Conservation (phyloP, 495 filamentous ascomycete species). For the Penicillium dipodomyicola region DNA sequence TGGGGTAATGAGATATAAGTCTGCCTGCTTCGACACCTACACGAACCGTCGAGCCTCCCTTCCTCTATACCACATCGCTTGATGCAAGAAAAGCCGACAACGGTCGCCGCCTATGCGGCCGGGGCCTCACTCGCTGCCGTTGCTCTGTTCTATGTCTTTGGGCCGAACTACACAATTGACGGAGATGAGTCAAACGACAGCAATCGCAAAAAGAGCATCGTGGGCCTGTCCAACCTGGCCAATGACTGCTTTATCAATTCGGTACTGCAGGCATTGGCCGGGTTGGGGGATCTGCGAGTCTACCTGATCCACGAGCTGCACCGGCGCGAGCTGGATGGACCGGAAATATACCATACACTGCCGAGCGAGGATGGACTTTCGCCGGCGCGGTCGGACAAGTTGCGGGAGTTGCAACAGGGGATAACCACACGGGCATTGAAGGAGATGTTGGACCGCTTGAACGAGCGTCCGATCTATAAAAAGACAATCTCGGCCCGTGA, state of each 20-base stretch:
- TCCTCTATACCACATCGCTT: constrained; percentile 18
- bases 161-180: constrained; percentile 91
- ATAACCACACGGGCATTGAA: constrained; percentile 86
- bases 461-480: constrained; percentile 88
- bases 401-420: constrained; percentile 73
- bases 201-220: constrained; percentile 78
- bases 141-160: constrained; percentile 94
- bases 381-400: constrained; percentile 56
- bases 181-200: constrained; percentile 60
- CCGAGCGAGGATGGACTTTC: constrained; percentile 45
- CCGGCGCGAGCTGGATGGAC: constrained; percentile 72
- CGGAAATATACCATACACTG: constrained; percentile 63
- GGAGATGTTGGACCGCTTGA: constrained; percentile 86
- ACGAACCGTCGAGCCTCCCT: constrained; percentile 10
- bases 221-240: constrained; percentile 85
- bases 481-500: constrained; percentile 85
- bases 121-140: constrained; percentile 95
- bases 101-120: constrained; percentile 88
- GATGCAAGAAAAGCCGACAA: constrained; percentile 86
- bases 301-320: constrained; percentile 89
- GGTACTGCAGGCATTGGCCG: constrained; percentile 90
- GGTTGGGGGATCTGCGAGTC: constrained; percentile 82
- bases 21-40: constrained; percentile 19
- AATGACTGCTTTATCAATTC: constrained; percentile 99
- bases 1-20: constrained; percentile 15